These are phyloP conservation scores for Triglochin maritima DNA, from an alignment of 106 monocot genomes.

Conservation along the genomic window DNA sequence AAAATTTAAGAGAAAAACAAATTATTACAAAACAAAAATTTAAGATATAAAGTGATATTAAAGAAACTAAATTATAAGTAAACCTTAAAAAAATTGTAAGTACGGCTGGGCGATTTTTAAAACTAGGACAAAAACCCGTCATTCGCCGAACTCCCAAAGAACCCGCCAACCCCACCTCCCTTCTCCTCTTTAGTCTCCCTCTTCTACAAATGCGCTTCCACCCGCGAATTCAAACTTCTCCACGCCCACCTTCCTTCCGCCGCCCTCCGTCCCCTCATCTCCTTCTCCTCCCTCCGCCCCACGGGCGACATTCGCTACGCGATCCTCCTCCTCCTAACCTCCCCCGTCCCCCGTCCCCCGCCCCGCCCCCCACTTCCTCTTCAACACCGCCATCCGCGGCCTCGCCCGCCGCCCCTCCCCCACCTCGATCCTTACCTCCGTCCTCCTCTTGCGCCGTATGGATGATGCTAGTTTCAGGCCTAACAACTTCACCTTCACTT, in stretches of 20 bases:
- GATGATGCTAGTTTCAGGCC: not conserved
- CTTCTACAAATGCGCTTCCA: conserved; percentile 9
- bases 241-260: conserved; percentile 2
- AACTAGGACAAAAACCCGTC: not conserved
- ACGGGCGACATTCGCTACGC: conserved; percentile 20
- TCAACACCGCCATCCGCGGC: conserved; percentile 9
- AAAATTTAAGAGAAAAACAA: no score
- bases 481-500: conserved; percentile 21
- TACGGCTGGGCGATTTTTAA: no score
- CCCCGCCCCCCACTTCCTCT: conserved; percentile 9
- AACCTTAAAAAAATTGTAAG: no score
- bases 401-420: conserved; percentile 5
- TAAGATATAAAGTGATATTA: no score
- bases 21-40: no score
- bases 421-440: not conserved
- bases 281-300: conserved; percentile 18
- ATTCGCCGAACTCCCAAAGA: not conserved
- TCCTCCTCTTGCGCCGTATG: conserved; percentile 12
- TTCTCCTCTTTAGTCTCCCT: not conserved
- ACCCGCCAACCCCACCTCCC: not conserved
- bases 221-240: conserved; percentile 7
- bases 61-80: no score
- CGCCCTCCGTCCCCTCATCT: conserved; percentile 11
- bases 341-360: not conserved
- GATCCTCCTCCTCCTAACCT: conserved; percentile 12